Conservation (phyloP, 1,139 yeast genomes). For the Pichiaceae sp. region DNA sequence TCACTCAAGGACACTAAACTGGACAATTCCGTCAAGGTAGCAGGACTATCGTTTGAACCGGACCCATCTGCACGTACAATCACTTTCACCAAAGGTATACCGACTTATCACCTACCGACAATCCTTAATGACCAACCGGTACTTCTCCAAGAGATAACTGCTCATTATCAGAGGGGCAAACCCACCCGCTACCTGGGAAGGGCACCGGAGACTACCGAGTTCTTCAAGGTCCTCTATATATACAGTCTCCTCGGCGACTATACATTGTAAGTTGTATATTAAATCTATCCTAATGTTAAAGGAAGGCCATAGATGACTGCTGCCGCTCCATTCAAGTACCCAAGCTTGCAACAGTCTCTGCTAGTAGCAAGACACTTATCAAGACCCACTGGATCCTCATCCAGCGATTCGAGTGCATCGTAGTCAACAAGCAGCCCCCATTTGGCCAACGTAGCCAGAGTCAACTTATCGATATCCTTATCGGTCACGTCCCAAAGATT, state of each 20-base stretch:
- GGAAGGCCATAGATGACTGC: constrained; percentile 78
- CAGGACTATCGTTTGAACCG: background rate
- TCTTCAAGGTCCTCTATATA: too few species aligned
- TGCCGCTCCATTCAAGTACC: constrained; percentile 71
- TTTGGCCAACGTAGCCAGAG: constrained; percentile 44
- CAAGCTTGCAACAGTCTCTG: constrained; percentile 56
- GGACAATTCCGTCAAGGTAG: background rate
- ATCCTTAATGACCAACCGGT: too few species aligned
- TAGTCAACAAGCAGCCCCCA: constrained; percentile 46
- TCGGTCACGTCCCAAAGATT: constrained; percentile 97
- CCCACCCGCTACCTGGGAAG: too few species aligned
- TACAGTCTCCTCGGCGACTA: too few species aligned
- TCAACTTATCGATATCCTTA: constrained; percentile 82
- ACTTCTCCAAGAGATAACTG: too few species aligned
- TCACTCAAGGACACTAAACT: background rate
- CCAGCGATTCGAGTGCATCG: constrained; percentile 13
- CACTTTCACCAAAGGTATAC: background rate
- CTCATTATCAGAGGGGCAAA: too few species aligned
- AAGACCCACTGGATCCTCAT: constrained; percentile 22
- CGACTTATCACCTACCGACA: too few species aligned
- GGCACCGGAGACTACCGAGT: too few species aligned
- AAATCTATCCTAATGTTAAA: constrained; percentile 23
- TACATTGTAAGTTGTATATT: too few species aligned
- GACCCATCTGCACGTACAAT: background rate
- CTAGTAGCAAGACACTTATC: constrained; percentile 49